A percentile compares a stretch with the other conserved stretches of the same genome.
Conservation (phyloP, 768 basidiomycete species). For the Amanita inopinata region DNA sequence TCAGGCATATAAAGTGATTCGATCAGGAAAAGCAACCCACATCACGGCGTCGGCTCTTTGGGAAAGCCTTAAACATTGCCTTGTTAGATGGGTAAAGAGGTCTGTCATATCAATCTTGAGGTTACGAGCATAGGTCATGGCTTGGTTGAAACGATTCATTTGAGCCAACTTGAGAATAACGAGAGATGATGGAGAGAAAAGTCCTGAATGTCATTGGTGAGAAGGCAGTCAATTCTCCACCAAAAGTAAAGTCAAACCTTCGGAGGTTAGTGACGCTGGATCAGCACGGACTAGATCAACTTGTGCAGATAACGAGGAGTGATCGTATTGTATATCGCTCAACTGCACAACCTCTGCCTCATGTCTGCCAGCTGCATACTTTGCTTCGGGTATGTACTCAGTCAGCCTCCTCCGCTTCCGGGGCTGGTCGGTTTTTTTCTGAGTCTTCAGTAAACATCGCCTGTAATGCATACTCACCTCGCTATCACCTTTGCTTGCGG, state of each 20-base stretch:
- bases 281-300: conserved; percentile 66
- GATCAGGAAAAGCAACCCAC: conserved; percentile 28
- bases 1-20: conserved; percentile 6
- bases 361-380: conserved; percentile 48
- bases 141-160: conserved; percentile 66
- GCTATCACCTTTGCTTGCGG: conserved; percentile 33
- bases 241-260: conserved; percentile 38
- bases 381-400: conserved; percentile 69
- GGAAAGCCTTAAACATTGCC: conserved; percentile 70
- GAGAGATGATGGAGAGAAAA: conserved; percentile 45
- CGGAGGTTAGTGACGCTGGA: conserved; percentile 46
- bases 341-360: conserved; percentile 76
- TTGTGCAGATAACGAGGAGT: conserved; percentile 67
- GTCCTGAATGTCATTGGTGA: conserved; percentile 26
- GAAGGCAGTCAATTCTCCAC: conserved; percentile 8
- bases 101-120: conserved; percentile 83
- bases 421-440: conserved; percentile 30
- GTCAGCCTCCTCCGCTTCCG: conserved; percentile 66
- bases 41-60: conserved; percentile 47
- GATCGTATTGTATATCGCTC: conserved; percentile 70
- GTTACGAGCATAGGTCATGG: conserved; percentile 65
- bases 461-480: conserved; percentile 32
- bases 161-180: conserved; percentile 76
- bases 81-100: conserved; percentile 67
- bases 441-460: conserved; percentile 10